Conservation (phyloP, 805 yeast genomes). For the Scheffersomyces lignosus region DNA sequence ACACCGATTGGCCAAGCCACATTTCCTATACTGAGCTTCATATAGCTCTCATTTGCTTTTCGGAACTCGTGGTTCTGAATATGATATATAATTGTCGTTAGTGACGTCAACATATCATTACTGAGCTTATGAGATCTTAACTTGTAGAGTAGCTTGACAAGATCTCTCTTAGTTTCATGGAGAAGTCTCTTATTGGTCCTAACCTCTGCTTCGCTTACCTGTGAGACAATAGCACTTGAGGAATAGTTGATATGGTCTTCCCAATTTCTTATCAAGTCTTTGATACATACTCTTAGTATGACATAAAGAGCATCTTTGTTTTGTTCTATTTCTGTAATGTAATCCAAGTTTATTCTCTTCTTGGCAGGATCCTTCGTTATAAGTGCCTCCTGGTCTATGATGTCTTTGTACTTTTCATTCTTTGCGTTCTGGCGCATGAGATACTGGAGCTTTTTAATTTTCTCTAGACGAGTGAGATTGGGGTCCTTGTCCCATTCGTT, state of each 20-base stretch:
- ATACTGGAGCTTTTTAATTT: conserved; percentile 17
- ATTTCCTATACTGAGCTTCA: conserved; percentile 79
- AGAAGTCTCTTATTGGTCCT: conserved; percentile 14
- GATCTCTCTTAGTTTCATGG: conserved; percentile 40
- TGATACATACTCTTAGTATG: conserved; percentile 51
- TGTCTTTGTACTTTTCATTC: conserved; percentile 21
- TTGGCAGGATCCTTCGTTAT: conserved; percentile 6
- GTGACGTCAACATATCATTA: conserved; percentile 48
- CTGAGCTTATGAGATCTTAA: conserved; percentile 39
- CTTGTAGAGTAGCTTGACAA: conserved; percentile 51
- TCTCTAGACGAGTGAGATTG: conserved; percentile 15
- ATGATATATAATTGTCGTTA: conserved; percentile 59
- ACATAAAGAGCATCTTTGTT: conserved; percentile 28
- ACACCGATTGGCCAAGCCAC: conserved; percentile 95
- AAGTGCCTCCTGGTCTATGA: conserved; percentile 25
- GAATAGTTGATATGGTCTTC: conserved; percentile 12
- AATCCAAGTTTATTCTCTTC: conserved; percentile 7
- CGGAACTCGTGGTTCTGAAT: conserved; percentile 54
- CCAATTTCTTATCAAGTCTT: conserved; percentile 47
- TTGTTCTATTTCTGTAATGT: conserved; percentile 5
- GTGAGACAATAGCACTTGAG: conserved; percentile 1
- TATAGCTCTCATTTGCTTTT: conserved; percentile 65
- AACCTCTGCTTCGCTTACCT: conserved; percentile 7
- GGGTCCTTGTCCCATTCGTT: conserved; percentile 13
- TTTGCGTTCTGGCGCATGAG: conserved; percentile 15